A percentile compares a stretch with the other conserved stretches of the same genome.
Evolutionary conservation across 768 basidiomycete genomes (phyloP).

Genomic region (Pulveroboletus sp.): DNA sequence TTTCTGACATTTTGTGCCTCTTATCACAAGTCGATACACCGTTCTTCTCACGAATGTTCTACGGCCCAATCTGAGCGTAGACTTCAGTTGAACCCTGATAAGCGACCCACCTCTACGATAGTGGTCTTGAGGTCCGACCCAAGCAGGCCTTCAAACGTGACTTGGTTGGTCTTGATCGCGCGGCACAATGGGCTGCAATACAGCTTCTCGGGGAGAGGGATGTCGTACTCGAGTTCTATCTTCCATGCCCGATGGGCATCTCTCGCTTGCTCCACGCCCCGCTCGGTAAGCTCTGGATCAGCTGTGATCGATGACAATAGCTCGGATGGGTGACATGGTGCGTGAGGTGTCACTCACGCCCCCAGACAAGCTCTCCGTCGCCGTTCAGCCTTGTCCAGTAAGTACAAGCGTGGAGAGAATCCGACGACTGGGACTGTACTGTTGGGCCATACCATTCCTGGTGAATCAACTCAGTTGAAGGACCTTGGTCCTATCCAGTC

Average conservation of each 20-base stretch:
- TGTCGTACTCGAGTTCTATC: slow-evolving; percentile 35
- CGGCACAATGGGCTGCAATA: slow-evolving; percentile 64
- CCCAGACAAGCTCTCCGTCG: slow-evolving; percentile 68
- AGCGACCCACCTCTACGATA: slow-evolving; percentile 51
- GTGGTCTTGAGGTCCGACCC: slow-evolving; percentile 31
- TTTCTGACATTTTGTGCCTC: slow-evolving; percentile 47
- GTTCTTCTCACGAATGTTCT: slow-evolving; percentile 67
- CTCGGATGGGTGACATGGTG: neutral
- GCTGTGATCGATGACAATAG: slow-evolving; percentile 35
- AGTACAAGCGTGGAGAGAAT: neutral
- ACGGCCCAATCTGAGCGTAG: neutral
- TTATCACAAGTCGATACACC: slow-evolving; percentile 72
- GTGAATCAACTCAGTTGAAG: neutral
- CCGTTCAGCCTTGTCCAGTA: slow-evolving; percentile 62
- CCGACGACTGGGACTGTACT: neutral
- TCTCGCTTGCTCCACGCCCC: slow-evolving; percentile 55
- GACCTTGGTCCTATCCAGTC: neutral
- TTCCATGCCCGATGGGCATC: slow-evolving; percentile 45
- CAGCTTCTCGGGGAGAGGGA: slow-evolving; percentile 52
- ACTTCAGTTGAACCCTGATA: neutral
- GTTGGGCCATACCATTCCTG: slow-evolving; percentile 56
- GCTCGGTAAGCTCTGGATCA: slow-evolving; percentile 58
- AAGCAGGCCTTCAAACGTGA: slow-evolving; percentile 48
- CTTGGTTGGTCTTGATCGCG: slow-evolving; percentile 52
- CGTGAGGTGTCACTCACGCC: slow-evolving; percentile 46